Evolutionary conservation across 768 basidiomycete species (phyloP).

Genomic region (Auriscalpium vulgare): DNA sequence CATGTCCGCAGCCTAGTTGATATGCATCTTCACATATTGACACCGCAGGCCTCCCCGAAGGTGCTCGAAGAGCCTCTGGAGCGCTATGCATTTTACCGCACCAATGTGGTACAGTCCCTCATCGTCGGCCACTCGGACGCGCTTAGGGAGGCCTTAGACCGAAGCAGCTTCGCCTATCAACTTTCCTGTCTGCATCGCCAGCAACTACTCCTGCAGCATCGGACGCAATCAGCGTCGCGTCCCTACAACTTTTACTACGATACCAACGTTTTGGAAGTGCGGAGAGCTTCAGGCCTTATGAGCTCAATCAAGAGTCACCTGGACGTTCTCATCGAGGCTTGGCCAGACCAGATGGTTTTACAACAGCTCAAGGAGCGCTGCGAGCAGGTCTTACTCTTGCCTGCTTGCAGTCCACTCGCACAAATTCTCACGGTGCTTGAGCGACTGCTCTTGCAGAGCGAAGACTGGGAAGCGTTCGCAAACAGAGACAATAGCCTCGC

Average conservation of each 20-base stretch:
- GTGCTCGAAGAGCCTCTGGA: constrained; percentile 20
- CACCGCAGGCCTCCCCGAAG: neutral
- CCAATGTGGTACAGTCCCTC: constrained; percentile 10
- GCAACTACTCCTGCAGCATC: constrained; percentile 25
- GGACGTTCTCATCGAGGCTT: constrained; percentile 54
- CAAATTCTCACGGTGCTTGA: constrained; percentile 79
- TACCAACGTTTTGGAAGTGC: constrained; percentile 63
- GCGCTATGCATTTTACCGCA: constrained; percentile 9
- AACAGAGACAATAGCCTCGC: constrained; percentile 82
- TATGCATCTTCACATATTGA: constrained; percentile 42
- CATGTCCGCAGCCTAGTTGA: constrained; percentile 34
- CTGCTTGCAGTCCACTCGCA: constrained; percentile 67
- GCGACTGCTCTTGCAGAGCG: constrained; percentile 74
- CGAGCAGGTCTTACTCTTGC: constrained; percentile 50
- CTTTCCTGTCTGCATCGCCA: constrained; percentile 40
- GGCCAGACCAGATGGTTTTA: constrained; percentile 98
- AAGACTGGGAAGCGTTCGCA: constrained; percentile 97
- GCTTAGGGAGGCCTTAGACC: constrained; percentile 35
- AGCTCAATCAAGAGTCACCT: constrained; percentile 45
- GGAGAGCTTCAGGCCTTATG: constrained; percentile 49
- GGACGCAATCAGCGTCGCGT: constrained; percentile 3
- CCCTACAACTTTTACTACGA: constrained; percentile 77
- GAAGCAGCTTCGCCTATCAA: constrained; percentile 41
- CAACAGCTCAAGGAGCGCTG: constrained; percentile 73
- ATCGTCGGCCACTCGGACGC: constrained; percentile 1